These are phyloP conservation scores for Wallacemonas sp. DNA, from an alignment of 208 protist genomes.

Conservation along the genomic window DNA sequence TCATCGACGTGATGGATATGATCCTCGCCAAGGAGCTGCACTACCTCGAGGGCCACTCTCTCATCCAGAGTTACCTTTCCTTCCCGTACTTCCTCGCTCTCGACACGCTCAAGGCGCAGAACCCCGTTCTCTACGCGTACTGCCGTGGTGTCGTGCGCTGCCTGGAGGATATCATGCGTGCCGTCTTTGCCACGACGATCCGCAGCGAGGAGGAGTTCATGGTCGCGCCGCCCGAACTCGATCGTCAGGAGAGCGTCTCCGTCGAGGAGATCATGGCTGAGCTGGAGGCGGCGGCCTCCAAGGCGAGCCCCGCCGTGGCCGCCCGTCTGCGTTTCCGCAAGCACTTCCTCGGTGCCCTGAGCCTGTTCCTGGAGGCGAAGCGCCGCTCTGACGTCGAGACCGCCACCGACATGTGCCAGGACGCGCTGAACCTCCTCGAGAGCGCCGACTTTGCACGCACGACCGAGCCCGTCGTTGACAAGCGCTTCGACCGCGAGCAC, in stretches of 20 bases:
- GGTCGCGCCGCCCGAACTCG: constrained; percentile 55
- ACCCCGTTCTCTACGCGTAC: constrained; percentile 62
- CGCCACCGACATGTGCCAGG: constrained; percentile 48
- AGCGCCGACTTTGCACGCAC: constrained; percentile 37
- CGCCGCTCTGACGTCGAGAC: constrained; percentile 50
- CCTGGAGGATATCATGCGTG: constrained; percentile 57
- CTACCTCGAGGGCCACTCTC: constrained; percentile 70
- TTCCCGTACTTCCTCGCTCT: constrained; percentile 82
- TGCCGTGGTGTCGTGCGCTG: constrained; percentile 68
- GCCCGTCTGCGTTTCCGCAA: constrained; percentile 71
- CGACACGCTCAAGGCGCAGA: constrained; percentile 59
- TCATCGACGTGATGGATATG: constrained; percentile 80
- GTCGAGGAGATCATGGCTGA: constrained; percentile 65
- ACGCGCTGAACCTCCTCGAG: constrained; percentile 45
- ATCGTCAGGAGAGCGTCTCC: constrained; percentile 42
- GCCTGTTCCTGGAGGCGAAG: constrained; percentile 48
- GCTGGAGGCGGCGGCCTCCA: constrained; percentile 54
- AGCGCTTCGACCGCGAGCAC: constrained; percentile 44
- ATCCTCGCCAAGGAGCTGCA: constrained; percentile 68
- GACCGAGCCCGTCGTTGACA: constrained; percentile 52
- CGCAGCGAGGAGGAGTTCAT: constrained; percentile 87
- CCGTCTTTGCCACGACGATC: constrained; percentile 69
- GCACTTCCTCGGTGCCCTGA: constrained; percentile 53
- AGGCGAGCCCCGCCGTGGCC: constrained; percentile 35
- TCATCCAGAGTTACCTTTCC: constrained; percentile 65